Evolutionary conservation across 257 asterid genomes (phyloP).

Genomic region (Nicotiana tabacum): DNA sequence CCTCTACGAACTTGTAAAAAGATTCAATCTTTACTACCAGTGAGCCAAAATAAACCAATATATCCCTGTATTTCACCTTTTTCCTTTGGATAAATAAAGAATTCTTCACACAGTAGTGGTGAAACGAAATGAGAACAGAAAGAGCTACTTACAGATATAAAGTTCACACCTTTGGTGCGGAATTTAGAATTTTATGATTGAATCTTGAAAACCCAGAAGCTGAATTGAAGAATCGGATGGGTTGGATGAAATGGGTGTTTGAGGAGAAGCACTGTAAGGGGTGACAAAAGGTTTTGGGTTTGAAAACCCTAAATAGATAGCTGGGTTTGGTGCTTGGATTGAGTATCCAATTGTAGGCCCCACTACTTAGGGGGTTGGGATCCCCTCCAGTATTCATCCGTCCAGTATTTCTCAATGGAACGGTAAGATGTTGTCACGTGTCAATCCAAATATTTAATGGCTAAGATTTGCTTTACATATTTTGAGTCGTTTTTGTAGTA

Average conservation of each 20-base stretch:
- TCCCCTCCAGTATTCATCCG: too few relatives aligned
- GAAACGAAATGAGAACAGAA: background rate
- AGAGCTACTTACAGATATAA: constrained; percentile 32
- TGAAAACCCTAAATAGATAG: constrained; percentile 30
- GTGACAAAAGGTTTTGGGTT: constrained; percentile 7
- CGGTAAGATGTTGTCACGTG: too few relatives aligned
- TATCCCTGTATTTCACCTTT: background rate
- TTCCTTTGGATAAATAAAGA: constrained; percentile 4
- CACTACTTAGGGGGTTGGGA: background rate
- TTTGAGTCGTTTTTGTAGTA: too few relatives aligned
- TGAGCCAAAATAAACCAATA: background rate
- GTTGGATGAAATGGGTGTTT: background rate
- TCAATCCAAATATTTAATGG: too few relatives aligned
- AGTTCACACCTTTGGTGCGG: constrained; percentile 8
- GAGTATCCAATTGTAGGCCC: background rate
- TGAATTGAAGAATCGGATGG: constrained; percentile 8
- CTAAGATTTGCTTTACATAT: too few relatives aligned
- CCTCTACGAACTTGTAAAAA: constrained; percentile 5
- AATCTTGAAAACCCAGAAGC: constrained; percentile 16
- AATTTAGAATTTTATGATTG: background rate
- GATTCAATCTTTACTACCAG: background rate
- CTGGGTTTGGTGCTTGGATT: background rate
- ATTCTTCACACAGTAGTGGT: background rate
- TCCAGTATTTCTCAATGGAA: too few relatives aligned
- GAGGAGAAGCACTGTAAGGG: constrained; percentile 1